A percentile compares a stretch with the other conserved stretches of the same genome.
Evolutionary conservation across 1,284 basidiomycete species (phyloP).

Genomic region (Cryptococcus maquisensis): DNA sequence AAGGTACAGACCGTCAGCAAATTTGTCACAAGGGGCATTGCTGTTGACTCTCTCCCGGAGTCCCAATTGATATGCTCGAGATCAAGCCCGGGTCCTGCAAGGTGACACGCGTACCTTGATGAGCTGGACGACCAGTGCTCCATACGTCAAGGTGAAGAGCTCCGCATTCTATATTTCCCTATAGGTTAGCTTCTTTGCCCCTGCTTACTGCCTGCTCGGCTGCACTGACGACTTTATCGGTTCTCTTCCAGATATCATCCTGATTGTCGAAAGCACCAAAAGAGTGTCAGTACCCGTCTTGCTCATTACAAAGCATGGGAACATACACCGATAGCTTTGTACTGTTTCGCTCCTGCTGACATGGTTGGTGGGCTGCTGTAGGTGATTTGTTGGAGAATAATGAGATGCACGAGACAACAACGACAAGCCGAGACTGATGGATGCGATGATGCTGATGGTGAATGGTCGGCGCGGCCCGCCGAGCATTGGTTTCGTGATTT

Average conservation of each 20-base stretch:
- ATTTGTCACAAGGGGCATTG: neutral
- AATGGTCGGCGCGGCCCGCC: neutral
- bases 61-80: too few species aligned
- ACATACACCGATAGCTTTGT: conserved; percentile 47
- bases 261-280: conserved; percentile 5
- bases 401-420: neutral
- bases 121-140: conserved; percentile 94
- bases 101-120: conserved; percentile 58
- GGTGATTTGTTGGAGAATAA: neutral
- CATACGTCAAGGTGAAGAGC: conserved; percentile 94
- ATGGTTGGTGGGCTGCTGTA: conserved; percentile 4
- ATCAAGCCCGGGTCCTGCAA: neutral
- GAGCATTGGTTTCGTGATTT: too few species aligned
- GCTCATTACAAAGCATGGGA: neutral
- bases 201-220: neutral
- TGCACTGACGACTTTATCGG: conserved; percentile 80
- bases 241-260: conserved; percentile 88
- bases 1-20: neutral
- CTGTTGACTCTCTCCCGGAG: too few species aligned
- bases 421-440: neutral
- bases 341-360: conserved; percentile 38
- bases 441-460: neutral
- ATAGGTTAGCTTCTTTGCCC: neutral
- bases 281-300: neutral
- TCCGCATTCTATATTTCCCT: conserved; percentile 72